These are phyloP conservation scores for Spongispora temasekensis DNA, from an alignment of 1,284 basidiomycete species.

Conservation along the genomic window DNA sequence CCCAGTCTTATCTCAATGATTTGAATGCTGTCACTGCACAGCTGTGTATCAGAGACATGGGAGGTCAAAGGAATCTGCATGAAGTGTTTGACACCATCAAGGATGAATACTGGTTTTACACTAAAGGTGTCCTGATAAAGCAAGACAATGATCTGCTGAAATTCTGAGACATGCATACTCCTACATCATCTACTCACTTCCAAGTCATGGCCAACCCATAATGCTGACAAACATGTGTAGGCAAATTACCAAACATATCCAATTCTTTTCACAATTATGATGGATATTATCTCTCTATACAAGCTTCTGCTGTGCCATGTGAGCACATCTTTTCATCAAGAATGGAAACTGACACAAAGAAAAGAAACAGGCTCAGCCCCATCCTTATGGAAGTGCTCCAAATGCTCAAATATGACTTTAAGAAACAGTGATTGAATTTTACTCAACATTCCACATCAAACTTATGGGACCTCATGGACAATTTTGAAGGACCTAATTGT, in stretches of 20 bases:
- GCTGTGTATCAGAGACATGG: neutral
- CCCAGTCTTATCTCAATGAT: neutral
- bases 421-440: neutral
- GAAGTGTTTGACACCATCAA: neutral
- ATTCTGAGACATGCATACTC: neutral
- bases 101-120: neutral
- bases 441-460: neutral
- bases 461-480: neutral
- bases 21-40: neutral
- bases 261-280: neutral
- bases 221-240: neutral
- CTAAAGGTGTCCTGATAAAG: neutral
- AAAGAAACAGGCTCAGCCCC: neutral
- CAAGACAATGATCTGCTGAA: neutral
- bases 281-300: neutral
- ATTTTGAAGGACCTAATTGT: neutral
- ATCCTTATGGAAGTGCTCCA: neutral
- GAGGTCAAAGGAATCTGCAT: neutral
- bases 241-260: neutral
- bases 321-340: neutral
- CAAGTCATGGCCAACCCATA: too few relatives aligned
- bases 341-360: neutral
- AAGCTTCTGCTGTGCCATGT: neutral
- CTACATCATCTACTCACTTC: too few relatives aligned
- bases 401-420: neutral